Percentiles rank a stretch among this genome's conserved stretches.
phyloP scores from a whole-genome alignment of 148 eudicot species.

The Vaccinium vitisidaea region DNA sequence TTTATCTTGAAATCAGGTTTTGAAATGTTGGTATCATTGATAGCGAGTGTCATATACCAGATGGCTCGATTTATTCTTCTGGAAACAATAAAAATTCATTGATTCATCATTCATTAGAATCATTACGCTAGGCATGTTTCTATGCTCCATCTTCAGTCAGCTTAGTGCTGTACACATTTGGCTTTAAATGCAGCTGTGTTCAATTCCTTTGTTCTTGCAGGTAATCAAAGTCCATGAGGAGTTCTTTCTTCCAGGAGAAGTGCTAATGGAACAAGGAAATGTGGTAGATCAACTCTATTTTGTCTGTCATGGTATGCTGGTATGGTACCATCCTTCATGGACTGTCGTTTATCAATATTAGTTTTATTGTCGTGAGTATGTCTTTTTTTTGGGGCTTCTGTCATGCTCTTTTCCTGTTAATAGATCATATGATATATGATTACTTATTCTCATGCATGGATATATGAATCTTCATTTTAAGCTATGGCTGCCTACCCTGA shows the following conservation, averaged over 20 bases:
- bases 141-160: not conserved
- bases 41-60: not conserved
- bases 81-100: not conserved
- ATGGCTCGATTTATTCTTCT: not conserved
- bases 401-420: not conserved
- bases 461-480: not conserved
- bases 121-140: not conserved
- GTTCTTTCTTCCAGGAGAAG: conserved; percentile 96
- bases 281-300: conserved; percentile 95
- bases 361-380: not conserved
- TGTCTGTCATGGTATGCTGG: conserved; percentile 83
- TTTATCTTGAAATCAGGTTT: not conserved
- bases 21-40: not conserved
- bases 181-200: not conserved
- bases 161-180: not conserved
- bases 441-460: not conserved
- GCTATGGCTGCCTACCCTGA: not conserved
- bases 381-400: not conserved
- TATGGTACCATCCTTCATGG: conserved; percentile 23
- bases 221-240: conserved; percentile 83
- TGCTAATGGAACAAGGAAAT: conserved; percentile 86
- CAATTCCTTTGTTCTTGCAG: conserved; percentile 34
- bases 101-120: not conserved
- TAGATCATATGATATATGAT: not conserved
- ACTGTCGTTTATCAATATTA: not conserved